Evolutionary conservation across 805 yeast genomes (phyloP).

Genomic region (Monosporozyma unispora): DNA sequence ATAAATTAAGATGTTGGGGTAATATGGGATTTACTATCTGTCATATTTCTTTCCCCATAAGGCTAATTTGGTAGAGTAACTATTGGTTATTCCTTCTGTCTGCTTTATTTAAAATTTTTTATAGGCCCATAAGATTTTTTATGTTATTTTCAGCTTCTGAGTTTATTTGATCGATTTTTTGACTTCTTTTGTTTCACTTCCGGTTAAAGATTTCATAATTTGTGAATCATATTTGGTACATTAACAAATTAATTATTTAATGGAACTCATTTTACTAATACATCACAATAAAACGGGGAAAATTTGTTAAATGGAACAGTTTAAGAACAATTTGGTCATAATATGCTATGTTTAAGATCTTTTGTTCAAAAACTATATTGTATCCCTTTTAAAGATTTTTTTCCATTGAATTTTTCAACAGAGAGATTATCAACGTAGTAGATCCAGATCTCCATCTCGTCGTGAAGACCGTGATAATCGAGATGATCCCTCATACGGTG

Average conservation of each 20-base stretch:
- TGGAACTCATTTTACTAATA: neutral
- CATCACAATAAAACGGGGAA: neutral
- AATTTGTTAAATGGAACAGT: neutral
- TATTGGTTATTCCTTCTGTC: neutral
- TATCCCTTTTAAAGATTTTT: neutral
- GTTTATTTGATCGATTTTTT: neutral
- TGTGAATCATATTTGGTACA: neutral
- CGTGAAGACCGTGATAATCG: slow-evolving; percentile 5
- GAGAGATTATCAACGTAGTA: slow-evolving; percentile 10
- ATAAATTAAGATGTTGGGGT: neutral
- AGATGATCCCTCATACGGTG: slow-evolving; percentile 7
- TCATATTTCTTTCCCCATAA: neutral
- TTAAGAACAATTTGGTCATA: neutral
- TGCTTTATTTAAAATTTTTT: neutral
- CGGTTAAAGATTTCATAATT: neutral
- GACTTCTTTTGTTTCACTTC: neutral
- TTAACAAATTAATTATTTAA: neutral
- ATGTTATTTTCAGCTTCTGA: neutral
- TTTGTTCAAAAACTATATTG: neutral
- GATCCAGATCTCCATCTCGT: slow-evolving; percentile 20
- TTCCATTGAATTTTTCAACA: neutral
- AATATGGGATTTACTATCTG: neutral
- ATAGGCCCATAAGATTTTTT: neutral
- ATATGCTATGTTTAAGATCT: neutral
- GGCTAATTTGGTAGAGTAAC: neutral